phyloP scores from a whole-genome alignment of 2,329 filamentous ascomycete species.

The Claviceps digitariae region DNA sequence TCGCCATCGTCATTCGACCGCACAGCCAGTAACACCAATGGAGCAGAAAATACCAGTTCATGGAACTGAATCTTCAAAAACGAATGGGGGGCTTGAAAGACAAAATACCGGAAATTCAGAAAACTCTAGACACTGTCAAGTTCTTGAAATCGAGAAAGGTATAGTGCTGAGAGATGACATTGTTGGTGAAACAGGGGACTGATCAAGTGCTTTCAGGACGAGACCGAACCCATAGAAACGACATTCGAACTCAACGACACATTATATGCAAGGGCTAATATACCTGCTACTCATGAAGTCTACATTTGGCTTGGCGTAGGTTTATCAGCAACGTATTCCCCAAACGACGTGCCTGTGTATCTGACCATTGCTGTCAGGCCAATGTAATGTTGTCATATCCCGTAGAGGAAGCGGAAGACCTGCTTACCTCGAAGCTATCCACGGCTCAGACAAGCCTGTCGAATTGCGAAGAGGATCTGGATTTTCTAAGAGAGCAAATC shows the following conservation, averaged over 20 bases:
- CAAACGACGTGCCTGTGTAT: background rate
- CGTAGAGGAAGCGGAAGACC: conserved; percentile 68
- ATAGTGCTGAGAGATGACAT: conserved; percentile 6
- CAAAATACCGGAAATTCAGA: conserved; percentile 94
- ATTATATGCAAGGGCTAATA: conserved; percentile 73
- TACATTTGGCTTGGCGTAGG: conserved; percentile 88
- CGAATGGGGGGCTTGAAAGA: conserved; percentile 71
- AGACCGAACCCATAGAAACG: conserved; percentile 64
- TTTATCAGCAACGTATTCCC: background rate
- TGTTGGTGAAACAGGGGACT: background rate
- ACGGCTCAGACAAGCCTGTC: conserved; percentile 66
- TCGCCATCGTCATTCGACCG: background rate
- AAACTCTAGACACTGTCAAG: conserved; percentile 81
- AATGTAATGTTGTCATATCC: conserved; percentile 98
- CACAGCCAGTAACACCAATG: conserved; percentile 3
- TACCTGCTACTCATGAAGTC: conserved; percentile 77
- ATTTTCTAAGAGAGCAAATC: conserved; percentile 92
- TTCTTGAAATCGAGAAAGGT: conserved; percentile 72
- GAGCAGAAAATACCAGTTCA: conserved; percentile 93
- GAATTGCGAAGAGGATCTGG: conserved; percentile 94
- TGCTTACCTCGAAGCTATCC: conserved; percentile 63
- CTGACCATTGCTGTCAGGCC: conserved; percentile 37
- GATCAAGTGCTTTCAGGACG: conserved; percentile 22
- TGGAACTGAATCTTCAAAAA: conserved; percentile 87
- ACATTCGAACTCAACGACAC: conserved; percentile 97